These are phyloP conservation scores for Nasturtium officinale DNA, from an alignment of 345 rosid genomes.

Conservation along the genomic window DNA sequence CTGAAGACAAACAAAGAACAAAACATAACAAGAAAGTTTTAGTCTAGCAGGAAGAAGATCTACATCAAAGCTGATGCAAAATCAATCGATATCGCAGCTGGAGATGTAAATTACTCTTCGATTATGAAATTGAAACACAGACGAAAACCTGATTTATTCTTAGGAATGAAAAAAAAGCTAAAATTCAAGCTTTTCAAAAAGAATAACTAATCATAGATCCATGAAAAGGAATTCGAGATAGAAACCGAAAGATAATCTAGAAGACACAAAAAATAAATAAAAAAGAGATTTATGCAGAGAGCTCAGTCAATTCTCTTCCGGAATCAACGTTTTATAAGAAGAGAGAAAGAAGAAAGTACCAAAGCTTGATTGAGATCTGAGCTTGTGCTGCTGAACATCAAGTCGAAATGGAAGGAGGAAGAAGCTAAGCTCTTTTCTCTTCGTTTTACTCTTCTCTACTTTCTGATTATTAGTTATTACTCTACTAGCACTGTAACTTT, in stretches of 20 bases:
- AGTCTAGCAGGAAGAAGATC: constrained; percentile 2
- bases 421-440: constrained; percentile 25
- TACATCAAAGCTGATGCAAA: not conserved
- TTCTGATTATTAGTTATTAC: too few species aligned
- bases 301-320: not conserved
- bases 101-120: not conserved
- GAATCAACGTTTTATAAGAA: not conserved
- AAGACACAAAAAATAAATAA: not conserved
- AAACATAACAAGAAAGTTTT: not conserved
- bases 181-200: not conserved
- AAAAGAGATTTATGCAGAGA: not conserved
- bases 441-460: constrained; percentile 28
- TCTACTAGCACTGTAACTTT: too few species aligned
- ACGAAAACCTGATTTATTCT: not conserved
- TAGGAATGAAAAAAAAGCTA: not conserved
- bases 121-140: not conserved
- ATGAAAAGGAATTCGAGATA: not conserved
- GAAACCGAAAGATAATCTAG: not conserved
- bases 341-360: constrained; percentile 16
- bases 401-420: constrained; percentile 33
- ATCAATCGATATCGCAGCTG: not conserved
- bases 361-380: constrained; percentile 18
- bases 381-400: constrained; percentile 23
- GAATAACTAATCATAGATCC: constrained; percentile 23
- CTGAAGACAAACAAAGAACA: not conserved